Percentiles rank a stretch among this genome's conserved stretches.
phyloP scores from a whole-genome alignment of 169 alveolate species.

The Cryptosporidium parvum region DNA sequence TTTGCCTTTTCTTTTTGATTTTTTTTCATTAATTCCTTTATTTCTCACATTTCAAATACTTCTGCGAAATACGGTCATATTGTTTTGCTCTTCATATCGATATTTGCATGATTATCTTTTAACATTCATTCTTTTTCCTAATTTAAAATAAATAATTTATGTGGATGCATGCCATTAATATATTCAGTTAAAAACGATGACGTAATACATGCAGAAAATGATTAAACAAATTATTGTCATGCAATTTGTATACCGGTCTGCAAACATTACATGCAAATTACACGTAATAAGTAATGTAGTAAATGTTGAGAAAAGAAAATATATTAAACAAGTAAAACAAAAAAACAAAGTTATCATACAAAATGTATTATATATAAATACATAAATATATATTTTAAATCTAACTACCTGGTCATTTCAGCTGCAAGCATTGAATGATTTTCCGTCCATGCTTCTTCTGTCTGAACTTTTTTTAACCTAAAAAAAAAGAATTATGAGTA shows the following conservation, averaged over 20 bases:
- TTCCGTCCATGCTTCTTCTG: constrained; percentile 76
- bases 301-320: no score
- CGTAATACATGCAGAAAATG: not conserved
- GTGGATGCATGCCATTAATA: not conserved
- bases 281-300: not conserved
- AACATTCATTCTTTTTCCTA: no score
- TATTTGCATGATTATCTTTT: no score
- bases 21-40: not conserved
- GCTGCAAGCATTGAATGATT: constrained; percentile 69
- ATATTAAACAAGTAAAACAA: not conserved
- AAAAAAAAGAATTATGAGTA: not conserved
- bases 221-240: no score
- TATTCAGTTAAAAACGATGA: not conserved
- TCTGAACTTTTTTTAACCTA: constrained; percentile 49
- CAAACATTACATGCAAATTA: not conserved
- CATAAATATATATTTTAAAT: not conserved
- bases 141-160: no score
- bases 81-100: no score
- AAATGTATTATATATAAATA: not conserved
- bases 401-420: constrained; percentile 45
- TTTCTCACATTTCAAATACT: not conserved
- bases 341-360: not conserved
- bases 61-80: no score
- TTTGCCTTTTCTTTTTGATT: not conserved
- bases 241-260: no score